Conservation (phyloP, 2,329 filamentous ascomycete species). For the Aureobasidium vineae region DNA sequence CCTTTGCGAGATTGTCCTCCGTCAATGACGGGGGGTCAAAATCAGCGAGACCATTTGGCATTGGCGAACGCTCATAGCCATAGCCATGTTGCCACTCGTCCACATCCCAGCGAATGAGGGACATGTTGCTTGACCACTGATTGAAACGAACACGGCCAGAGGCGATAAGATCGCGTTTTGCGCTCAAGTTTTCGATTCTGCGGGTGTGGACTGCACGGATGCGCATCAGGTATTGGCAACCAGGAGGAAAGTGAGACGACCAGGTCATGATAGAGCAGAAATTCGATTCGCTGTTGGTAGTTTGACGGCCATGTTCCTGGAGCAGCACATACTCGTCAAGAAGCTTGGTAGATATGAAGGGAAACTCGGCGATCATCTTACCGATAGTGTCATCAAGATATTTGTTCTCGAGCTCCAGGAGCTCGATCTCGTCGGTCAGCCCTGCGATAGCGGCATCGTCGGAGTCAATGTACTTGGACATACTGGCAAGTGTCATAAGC, state of each 20-base stretch:
- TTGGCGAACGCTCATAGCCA: neutral
- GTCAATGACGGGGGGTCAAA: neutral
- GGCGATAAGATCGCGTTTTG: neutral
- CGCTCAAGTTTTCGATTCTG: neutral
- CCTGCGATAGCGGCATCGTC: neutral
- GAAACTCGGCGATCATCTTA: neutral
- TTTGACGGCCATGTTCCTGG: neutral
- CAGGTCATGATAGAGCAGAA: slow-evolving; percentile 6
- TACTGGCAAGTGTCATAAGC: neutral
- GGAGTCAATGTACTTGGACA: neutral
- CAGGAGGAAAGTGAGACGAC: neutral
- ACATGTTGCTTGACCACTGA: neutral
- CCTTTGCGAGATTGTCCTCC: neutral
- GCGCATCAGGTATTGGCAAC: neutral
- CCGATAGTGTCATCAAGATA: neutral
- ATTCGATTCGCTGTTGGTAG: neutral
- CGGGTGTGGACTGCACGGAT: neutral
- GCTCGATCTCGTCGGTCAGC: neutral
- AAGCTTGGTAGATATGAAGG: neutral
- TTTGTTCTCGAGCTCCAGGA: neutral
- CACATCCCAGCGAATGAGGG: neutral
- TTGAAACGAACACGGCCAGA: neutral
- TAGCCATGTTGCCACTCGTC: neutral
- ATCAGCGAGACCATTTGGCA: neutral
- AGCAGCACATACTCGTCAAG: slow-evolving; percentile 3